phyloP scores from a whole-genome alignment of 306 rosid genomes.

The Lathyrus oleraceus region DNA sequence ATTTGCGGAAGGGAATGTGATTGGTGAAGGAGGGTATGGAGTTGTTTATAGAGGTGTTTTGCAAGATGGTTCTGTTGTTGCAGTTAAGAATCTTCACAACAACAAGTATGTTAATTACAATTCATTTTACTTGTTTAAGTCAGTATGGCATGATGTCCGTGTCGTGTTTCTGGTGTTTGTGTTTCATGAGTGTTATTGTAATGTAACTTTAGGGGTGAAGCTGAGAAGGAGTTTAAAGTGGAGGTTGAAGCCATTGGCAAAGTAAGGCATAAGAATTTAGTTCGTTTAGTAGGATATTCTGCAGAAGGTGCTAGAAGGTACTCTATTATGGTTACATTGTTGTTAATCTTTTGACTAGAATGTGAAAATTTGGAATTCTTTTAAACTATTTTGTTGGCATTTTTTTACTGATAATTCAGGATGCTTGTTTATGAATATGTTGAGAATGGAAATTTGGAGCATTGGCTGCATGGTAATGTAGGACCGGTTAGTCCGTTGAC shows the following conservation, averaged over 20 bases:
- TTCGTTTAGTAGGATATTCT: conserved; percentile 88
- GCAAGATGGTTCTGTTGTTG: conserved; percentile 76
- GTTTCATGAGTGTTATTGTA: conserved; percentile 17
- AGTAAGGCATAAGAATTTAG: conserved; percentile 96
- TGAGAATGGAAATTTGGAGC: conserved; percentile 95
- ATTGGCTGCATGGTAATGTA: conserved; percentile 97
- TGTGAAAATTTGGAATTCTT: conserved; percentile 5
- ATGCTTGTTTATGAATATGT: conserved; percentile 94
- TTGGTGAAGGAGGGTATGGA: conserved; percentile 98
- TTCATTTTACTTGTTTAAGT: background rate
- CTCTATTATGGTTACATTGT: conserved; percentile 29
- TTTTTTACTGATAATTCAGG: conserved; percentile 45
- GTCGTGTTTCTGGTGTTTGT: no score
- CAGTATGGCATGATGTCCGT: no score
- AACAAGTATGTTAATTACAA: conserved; percentile 60
- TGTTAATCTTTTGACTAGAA: conserved; percentile 4
- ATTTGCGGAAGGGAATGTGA: conserved; percentile 66
- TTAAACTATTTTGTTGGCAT: background rate
- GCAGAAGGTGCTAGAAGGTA: conserved; percentile 93
- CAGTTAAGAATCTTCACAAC: conserved; percentile 92
- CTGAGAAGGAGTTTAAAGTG: conserved; percentile 91
- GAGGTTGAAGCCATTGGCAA: conserved; percentile 99
- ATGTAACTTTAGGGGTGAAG: conserved; percentile 74
- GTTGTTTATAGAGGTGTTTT: conserved; percentile 74
- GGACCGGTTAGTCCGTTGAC: conserved; percentile 88